Conservation (phyloP, 1,139 yeast genomes). For the Geotrichum bryndzae region DNA sequence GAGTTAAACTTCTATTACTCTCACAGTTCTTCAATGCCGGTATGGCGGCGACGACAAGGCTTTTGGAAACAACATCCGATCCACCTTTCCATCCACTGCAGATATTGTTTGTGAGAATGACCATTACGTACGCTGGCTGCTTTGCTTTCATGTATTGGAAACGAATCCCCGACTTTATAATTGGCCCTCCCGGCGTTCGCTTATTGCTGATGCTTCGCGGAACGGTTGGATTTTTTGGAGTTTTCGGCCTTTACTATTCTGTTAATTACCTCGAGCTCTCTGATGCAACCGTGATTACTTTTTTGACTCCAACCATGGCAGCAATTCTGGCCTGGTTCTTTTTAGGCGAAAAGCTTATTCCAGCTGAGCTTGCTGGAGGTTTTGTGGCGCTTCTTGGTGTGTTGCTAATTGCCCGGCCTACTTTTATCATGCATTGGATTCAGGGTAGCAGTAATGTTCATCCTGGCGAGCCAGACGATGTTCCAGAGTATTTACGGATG, state of each 20-base stretch:
- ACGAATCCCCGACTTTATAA: constrained; percentile 54
- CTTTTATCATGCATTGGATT: constrained; percentile 45
- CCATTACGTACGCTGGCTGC: constrained; percentile 58
- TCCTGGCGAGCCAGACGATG: constrained; percentile 15
- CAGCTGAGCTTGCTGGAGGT: constrained; percentile 64
- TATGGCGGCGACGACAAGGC: constrained; percentile 70
- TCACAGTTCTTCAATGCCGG: constrained; percentile 64
- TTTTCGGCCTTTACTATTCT: constrained; percentile 68
- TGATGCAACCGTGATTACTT: constrained; percentile 74
- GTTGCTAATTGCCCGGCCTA: constrained; percentile 72
- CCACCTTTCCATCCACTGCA: constrained; percentile 70
- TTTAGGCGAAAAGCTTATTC: constrained; percentile 61
- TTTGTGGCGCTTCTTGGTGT: constrained; percentile 69
- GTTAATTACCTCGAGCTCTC: constrained; percentile 69
- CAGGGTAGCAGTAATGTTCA: constrained; percentile 10
- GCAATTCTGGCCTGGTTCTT: constrained; percentile 67
- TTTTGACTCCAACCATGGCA: constrained; percentile 70
- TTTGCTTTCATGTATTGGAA: constrained; percentile 45
- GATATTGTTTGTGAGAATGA: constrained; percentile 70
- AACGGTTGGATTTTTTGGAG: constrained; percentile 69
- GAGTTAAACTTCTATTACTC: constrained; percentile 25
- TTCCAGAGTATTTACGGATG: constrained; percentile 17
- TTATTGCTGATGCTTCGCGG: constrained; percentile 59
- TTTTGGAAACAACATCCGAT: constrained; percentile 58
- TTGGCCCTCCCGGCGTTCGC: constrained; percentile 63